Conservation (phyloP, 345 rosid species). For the Camelina hispida region DNA sequence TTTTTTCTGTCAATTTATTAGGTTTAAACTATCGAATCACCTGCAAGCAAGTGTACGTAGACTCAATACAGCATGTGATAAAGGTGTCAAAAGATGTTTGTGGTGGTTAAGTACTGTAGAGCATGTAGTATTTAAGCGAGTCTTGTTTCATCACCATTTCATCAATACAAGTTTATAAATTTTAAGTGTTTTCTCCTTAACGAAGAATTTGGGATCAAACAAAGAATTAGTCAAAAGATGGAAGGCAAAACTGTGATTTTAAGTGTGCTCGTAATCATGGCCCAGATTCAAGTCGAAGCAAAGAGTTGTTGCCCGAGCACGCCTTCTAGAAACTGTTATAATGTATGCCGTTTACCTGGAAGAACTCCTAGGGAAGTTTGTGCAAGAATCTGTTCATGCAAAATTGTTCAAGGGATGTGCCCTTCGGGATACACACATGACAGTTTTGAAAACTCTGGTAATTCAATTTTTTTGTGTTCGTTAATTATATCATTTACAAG, state of each 20-base stretch:
- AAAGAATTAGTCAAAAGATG: not conserved
- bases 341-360: not conserved
- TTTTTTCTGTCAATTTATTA: no score
- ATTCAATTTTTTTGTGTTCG: no score
- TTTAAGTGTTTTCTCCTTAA: not conserved
- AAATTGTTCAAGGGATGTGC: not conserved
- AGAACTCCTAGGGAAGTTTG: not conserved
- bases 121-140: not conserved
- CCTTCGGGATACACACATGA: not conserved
- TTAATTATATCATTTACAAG: no score
- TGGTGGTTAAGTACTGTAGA: no score
- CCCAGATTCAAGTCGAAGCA: not conserved
- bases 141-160: not conserved
- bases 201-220: not conserved
- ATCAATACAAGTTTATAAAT: no score
- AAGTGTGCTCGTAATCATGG: not conserved
- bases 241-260: no score
- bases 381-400: not conserved
- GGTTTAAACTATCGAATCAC: no score
- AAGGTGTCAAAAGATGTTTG: no score
- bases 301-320: not conserved
- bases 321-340: not conserved
- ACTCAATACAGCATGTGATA: no score
- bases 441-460: not conserved
- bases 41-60: no score